Evolutionary conservation across 495 filamentous ascomycete species (phyloP), one percentile per base, ranked within the genome.

Genomic region (Neurospora intermedia): DNA sequence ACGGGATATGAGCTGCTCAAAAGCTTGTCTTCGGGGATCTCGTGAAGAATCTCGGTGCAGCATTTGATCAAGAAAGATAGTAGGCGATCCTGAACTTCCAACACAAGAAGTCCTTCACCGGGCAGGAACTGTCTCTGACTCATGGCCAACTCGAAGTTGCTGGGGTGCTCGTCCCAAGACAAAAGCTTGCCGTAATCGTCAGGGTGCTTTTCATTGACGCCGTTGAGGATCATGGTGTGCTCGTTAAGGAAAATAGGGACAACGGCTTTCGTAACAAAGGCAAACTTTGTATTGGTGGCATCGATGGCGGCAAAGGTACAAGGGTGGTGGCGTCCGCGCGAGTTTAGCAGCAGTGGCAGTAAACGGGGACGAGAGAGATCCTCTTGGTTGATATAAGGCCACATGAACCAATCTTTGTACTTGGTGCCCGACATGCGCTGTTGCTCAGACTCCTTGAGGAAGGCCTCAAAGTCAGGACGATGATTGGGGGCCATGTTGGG

Each of bases 371-470:
- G 79, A 13, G 70, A 69, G 6, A 90, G 77, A 76, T 90, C 88
- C 72, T 90, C 87, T 40, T 85, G 81, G 73, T 91, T 91, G 77
- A 90, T 85, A 70, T 84, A 81, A 0, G 88, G 89, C 81, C 84
- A 88, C 43, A 87, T 71, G 43, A 80, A 88, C 7, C 46, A 4
- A 48, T 75, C 38, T 42, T 73, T 69, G 76, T 69, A 74, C 9
- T 71, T 69, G 13, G 74, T 72, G 3, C 69, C 77, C 9, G 4
- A 2, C 11, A 40, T 38, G 2, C 69, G 66, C 35, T 73, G 40
- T 45, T 77, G 66, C 46, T 43, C 43, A 6, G 31, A 42, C 42
- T 82, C 77, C 13, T 76, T 80, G 4, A 73, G 70, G 20, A 86
- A 83, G 7, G 83, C 84, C 20, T 80, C 77, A 74, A 86, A 84